Conservation (phyloP, 2,329 filamentous ascomycete genomes). For the Xylaria sp. region DNA sequence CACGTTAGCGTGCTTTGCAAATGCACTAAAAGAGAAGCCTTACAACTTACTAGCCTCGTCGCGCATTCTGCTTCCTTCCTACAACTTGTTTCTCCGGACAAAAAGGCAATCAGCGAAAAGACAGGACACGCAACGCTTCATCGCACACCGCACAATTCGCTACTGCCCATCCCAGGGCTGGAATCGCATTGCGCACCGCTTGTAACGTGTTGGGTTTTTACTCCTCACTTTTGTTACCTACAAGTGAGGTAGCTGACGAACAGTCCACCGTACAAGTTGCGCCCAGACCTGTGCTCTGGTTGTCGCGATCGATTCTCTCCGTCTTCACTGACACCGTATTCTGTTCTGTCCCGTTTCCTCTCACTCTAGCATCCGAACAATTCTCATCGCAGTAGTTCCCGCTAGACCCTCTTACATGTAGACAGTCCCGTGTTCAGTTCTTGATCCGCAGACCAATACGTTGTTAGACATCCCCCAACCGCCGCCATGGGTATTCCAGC, state of each 20-base stretch:
- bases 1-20: background rate
- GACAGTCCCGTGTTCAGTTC: background rate
- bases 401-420: background rate
- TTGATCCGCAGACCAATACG: slow-evolving; percentile 5
- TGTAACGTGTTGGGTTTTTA: slow-evolving; percentile 3
- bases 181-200: background rate
- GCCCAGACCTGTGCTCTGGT: background rate
- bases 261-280: background rate
- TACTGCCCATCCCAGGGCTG: background rate
- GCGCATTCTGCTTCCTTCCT: slow-evolving; percentile 1
- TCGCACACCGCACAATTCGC: background rate
- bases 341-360: background rate
- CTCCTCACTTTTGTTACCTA: background rate
- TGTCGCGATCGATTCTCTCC: background rate
- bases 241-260: background rate
- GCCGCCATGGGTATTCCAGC: slow-evolving; percentile 83
- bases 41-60: slow-evolving; percentile 4
- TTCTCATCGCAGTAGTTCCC: background rate
- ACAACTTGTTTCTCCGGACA: background rate
- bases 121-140: background rate
- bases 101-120: background rate
- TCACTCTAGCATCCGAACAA: background rate
- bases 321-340: background rate
- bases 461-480: slow-evolving; percentile 1
- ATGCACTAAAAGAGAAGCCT: background rate